Evolutionary conservation across 2,329 filamentous ascomycete genomes (phyloP).

Genomic region (Stagonosporopsis cucurbitacearum): DNA sequence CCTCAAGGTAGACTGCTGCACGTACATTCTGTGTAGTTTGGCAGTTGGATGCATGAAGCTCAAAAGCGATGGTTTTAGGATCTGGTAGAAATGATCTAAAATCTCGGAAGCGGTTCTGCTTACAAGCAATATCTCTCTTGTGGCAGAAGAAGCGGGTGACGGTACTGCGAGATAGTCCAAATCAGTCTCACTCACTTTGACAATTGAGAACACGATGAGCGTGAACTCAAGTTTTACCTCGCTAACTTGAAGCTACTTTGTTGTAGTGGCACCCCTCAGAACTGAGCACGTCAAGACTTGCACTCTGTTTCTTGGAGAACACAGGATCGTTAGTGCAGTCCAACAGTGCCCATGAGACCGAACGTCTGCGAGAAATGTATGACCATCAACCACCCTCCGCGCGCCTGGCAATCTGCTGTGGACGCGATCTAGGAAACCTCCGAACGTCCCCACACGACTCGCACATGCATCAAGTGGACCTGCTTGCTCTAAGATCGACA

Average conservation of each 20-base stretch:
- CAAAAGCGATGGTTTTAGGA: no score
- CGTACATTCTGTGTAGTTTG: background rate
- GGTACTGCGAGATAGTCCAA: no score
- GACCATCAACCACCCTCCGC: background rate
- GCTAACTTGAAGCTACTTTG: background rate
- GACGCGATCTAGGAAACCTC: background rate
- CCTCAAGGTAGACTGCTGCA: background rate
- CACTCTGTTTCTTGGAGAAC: no score
- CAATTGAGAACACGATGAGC: background rate
- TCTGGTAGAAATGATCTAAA: no score
- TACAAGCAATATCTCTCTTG: background rate
- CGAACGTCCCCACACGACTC: background rate
- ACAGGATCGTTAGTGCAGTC: background rate
- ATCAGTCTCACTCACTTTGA: no score
- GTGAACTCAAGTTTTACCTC: no score
- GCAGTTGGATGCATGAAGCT: no score
- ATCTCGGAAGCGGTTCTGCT: background rate
- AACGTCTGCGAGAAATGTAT: background rate
- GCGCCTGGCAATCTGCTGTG: background rate
- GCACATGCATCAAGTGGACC: slow-evolving; percentile 1
- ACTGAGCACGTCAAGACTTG: no score
- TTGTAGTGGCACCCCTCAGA: background rate
- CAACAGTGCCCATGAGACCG: background rate
- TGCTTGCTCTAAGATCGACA: background rate
- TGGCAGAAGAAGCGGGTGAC: background rate